phyloP scores from a whole-genome alignment of 345 rosid species.

The Turnera subulata region DNA sequence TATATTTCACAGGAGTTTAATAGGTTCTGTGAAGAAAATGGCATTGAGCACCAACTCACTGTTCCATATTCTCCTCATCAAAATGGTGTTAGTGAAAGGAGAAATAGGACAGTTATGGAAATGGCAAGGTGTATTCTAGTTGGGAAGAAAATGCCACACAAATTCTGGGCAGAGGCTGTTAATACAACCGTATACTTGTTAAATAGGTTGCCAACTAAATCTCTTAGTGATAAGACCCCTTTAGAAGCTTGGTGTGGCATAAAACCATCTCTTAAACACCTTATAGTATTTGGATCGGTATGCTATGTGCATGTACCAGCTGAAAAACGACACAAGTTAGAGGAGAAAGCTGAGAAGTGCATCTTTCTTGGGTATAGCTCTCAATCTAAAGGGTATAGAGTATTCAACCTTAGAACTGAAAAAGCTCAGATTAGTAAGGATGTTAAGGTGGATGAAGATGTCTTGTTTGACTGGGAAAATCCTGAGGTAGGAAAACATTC shows the following conservation, averaged over 20 bases:
- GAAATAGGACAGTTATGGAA: not conserved
- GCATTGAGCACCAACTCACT: not conserved
- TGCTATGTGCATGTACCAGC: not conserved
- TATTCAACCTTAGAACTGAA: not conserved
- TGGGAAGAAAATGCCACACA: not conserved
- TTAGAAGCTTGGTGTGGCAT: not conserved
- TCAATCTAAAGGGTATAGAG: not conserved
- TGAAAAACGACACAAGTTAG: not conserved
- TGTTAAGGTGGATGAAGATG: slow-evolving; percentile 2
- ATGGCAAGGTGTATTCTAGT: not conserved
- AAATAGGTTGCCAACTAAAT: not conserved
- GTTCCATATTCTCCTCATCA: not conserved
- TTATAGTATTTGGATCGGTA: not conserved
- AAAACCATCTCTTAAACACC: not conserved
- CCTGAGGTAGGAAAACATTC: not conserved
- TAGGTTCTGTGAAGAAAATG: not conserved
- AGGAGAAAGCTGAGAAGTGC: not conserved
- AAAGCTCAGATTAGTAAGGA: not conserved
- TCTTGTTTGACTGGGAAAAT: not conserved
- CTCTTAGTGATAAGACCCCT: not conserved
- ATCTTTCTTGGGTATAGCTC: not conserved
- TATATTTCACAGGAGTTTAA: not conserved
- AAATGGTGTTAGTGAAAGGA: not conserved
- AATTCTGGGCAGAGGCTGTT: not conserved
- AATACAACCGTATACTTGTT: not conserved